Evolutionary conservation across 192 early-diverging fungal genomes (phyloP), one percentile per base, ranked within the genome.

Genomic region (Backusella liffmaniae): DNA sequence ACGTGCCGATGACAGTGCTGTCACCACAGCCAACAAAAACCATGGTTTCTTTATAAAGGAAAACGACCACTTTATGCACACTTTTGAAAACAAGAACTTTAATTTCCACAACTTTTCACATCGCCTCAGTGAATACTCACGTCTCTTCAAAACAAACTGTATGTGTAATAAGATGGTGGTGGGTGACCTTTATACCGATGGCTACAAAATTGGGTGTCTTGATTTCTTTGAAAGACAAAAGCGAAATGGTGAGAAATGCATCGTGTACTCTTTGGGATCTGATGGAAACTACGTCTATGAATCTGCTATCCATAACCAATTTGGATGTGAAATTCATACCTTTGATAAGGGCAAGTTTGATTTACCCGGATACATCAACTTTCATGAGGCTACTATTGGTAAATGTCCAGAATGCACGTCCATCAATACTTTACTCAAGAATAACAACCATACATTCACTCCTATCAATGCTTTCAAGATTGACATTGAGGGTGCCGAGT

Each of bases 391-490:
- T 62, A 62, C 56, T 12, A 62, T 62, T 62, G 56, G 56, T 29
- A 62, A 12, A 3, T 62, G 56, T 4, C 21, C 21, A 62, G 56
- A 3, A 12, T 62, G 56, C 29, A 62, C 56, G 3, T 9, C 23
- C 10, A 62, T 62, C 56, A 62, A 62, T 29, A 62, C 56, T 21
- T 4, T 62, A 13, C n/a, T 62, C 23, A 62, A 62, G 26, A 62
- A 26, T 8, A 62, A 26, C 23, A 62, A 62, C 23, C 56, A 62
- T 62, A 62, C 56, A 12, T 62, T 26, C n/a, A 62, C 56, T 29
- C 56, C 56, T 2, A 62, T 62, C 26, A 62, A 4, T 62, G 56
- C 56, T 62, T 62, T 62, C 56, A 62, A 62, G 56, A 62, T 62
- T 62, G 56, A 62, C 23, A 62, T 62, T 10, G 56, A 62, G 12